Conservation (phyloP, 345 rosid genomes). For the Geranium rotundifolium region DNA sequence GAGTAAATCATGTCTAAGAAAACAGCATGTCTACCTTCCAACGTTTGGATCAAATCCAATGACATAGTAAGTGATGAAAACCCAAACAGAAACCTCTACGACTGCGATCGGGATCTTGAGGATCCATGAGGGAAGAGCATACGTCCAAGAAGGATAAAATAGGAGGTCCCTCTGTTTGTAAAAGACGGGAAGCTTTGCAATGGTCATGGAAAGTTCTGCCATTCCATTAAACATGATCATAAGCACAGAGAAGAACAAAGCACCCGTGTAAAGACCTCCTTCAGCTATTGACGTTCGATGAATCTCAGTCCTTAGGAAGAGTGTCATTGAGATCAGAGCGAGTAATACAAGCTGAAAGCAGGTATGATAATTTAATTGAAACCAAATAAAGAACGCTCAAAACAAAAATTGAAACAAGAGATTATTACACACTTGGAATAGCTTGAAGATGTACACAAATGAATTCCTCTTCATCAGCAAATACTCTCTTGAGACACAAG, state of each 20-base stretch:
- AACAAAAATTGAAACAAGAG: background rate
- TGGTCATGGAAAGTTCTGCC: slow-evolving; percentile 51
- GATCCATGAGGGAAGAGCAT: slow-evolving; percentile 42
- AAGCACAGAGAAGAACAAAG: slow-evolving; percentile 31
- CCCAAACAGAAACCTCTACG: slow-evolving; percentile 41
- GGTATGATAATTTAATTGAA: background rate
- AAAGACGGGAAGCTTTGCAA: slow-evolving; percentile 55
- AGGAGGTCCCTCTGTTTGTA: slow-evolving; percentile 57
- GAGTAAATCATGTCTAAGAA: background rate
- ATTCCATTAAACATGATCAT: slow-evolving; percentile 35
- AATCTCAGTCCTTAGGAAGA: slow-evolving; percentile 8
- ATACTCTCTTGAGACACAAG: slow-evolving; percentile 21
- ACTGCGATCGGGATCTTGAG: slow-evolving; percentile 39
- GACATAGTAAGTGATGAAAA: slow-evolving; percentile 29
- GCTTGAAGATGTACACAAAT: slow-evolving; percentile 30
- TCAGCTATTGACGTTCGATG: slow-evolving; percentile 17
- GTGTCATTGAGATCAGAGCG: slow-evolving; percentile 9
- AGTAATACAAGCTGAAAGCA: slow-evolving; percentile 6
- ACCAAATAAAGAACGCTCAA: background rate
- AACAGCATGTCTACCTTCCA: slow-evolving; percentile 20
- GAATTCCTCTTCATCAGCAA: slow-evolving; percentile 39
- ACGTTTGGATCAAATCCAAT: slow-evolving; percentile 41
- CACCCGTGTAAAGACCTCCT: slow-evolving; percentile 41
- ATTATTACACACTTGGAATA: slow-evolving; percentile 18
- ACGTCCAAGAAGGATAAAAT: slow-evolving; percentile 61